Base-by-base conservation (phyloP, 2,329 filamentous ascomycete species). In the Hypoxylon rubiginosum region DNA sequence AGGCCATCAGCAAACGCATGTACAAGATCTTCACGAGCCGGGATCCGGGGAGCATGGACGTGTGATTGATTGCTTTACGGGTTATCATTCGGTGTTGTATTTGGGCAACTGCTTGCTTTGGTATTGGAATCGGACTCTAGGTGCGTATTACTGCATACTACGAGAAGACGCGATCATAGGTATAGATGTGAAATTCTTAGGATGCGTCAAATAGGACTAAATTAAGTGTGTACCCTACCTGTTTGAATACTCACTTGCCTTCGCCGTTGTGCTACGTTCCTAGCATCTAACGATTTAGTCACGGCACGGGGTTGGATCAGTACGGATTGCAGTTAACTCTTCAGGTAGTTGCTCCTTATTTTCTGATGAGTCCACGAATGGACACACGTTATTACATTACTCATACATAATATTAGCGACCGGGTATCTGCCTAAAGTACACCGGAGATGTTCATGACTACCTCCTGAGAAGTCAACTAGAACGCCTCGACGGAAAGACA, bases 11-110 rank as follows among this genome's bases (percentile, higher is more conserved):
- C 67, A 82, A 80, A 74, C 82, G 89, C 65, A 75, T 91, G 9
- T 81, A 85, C 69, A 89, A 85, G 72, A 83, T 91, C 1, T 90
- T 91, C 73, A 85, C 83, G 45, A 85, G 85, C 17, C 79, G 72
- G 58, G 87, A 91, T 72, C 83, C 86, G 66, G 75, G 67, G 32
- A 88, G 85, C 72, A 86, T 82, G 26, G 86, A 89, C 78, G 79
- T 88, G 19, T 88, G 68, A 79, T 34, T 36, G n/a, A 13, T 15
- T 36, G 11, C 34, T 3, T 36, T 7, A 15, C 17, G 6, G n/a
- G 8, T 7, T 17, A 43, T 17, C n/a, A n/a, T 24, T 46, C 19
- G 45, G 21, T 28, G 45, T n/a, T n/a, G 24, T n/a, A 26, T 30
- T 24, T 46, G 19, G 3, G 9, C 19, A 24, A n/a, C n/a, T n/a